A percentile compares a stretch with the other conserved stretches of the same genome.
These are phyloP conservation scores for Phytopythium delawarense DNA, from an alignment of 352 stramenopile genomes.

Conservation along the genomic window DNA sequence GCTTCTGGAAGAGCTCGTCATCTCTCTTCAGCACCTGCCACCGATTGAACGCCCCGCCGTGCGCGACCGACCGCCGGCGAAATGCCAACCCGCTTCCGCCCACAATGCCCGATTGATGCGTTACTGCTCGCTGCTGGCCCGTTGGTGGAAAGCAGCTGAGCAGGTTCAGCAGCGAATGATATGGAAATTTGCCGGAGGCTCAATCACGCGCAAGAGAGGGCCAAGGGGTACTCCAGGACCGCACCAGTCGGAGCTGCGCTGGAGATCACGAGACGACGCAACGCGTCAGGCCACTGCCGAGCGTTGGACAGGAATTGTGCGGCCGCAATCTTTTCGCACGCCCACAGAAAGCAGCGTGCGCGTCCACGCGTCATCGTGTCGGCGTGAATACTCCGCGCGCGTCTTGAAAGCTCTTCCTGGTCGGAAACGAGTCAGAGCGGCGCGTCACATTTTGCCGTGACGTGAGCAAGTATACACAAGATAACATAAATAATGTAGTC, in stretches of 20 bases:
- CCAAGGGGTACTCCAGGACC: background rate
- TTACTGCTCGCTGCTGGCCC: background rate
- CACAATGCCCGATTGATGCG: background rate
- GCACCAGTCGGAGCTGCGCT: background rate
- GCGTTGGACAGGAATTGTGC: background rate
- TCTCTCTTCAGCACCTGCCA: background rate
- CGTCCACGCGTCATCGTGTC: background rate
- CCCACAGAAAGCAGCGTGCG: background rate
- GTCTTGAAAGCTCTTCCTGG: no score
- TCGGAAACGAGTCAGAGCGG: no score
- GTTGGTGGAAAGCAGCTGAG: background rate
- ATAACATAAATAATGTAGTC: no score
- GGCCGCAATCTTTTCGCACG: background rate
- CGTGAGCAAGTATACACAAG: no score
- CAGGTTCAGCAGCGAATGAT: background rate
- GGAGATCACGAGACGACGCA: background rate
- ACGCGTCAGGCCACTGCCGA: background rate
- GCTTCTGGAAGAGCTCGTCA: background rate
- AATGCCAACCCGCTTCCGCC: background rate
- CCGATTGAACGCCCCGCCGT: background rate
- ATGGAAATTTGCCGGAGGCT: background rate
- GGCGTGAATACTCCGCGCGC: background rate
- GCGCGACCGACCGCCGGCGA: background rate
- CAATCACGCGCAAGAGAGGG: background rate
- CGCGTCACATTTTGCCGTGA: no score